Evolutionary conservation across 2,329 filamentous ascomycete species (phyloP).

Genomic region (Fusarium citri): DNA sequence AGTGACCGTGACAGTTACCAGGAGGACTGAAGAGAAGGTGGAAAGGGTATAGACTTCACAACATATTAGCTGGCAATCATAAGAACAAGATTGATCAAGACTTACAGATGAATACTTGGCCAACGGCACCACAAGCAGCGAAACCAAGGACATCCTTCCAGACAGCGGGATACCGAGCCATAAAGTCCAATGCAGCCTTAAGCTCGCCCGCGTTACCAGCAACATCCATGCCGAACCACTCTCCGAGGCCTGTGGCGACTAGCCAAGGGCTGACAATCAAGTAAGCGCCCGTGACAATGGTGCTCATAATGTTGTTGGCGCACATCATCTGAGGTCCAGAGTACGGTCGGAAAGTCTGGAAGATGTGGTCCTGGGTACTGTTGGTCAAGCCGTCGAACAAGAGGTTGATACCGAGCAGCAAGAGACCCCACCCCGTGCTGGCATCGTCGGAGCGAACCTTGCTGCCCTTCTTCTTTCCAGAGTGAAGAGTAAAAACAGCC

Average conservation of each 20-base stretch:
- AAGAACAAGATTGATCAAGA: slow-evolving; percentile 25
- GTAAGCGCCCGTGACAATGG: slow-evolving; percentile 79
- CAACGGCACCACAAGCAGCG: slow-evolving; percentile 87
- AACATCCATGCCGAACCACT: slow-evolving; percentile 74
- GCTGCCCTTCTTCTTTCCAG: slow-evolving; percentile 64
- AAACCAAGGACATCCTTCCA: slow-evolving; percentile 92
- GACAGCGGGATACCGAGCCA: slow-evolving; percentile 81
- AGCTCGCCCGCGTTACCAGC: slow-evolving; percentile 80
- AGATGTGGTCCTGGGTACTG: slow-evolving; percentile 95
- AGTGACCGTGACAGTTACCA: slow-evolving; percentile 97
- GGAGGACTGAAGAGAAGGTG: slow-evolving; percentile 88
- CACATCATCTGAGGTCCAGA: slow-evolving; percentile 99
- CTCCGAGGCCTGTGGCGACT: slow-evolving; percentile 72
- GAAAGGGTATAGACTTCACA: slow-evolving; percentile 84
- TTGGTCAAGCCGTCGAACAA: slow-evolving; percentile 97
- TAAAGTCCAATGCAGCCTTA: slow-evolving; percentile 80
- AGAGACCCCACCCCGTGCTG: slow-evolving; percentile 80
- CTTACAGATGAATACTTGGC: slow-evolving; percentile 94
- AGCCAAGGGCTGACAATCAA: slow-evolving; percentile 83
- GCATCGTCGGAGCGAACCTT: slow-evolving; percentile 57
- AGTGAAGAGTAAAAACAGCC: slow-evolving; percentile 92
- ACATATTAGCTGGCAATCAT: slow-evolving; percentile 29
- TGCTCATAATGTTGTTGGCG: slow-evolving; percentile 91
- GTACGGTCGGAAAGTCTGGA: slow-evolving; percentile 81
- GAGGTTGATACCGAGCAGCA: slow-evolving; percentile 88